Base-by-base conservation (phyloP, 306 rosid genomes). In the Fagus sylvatica region DNA sequence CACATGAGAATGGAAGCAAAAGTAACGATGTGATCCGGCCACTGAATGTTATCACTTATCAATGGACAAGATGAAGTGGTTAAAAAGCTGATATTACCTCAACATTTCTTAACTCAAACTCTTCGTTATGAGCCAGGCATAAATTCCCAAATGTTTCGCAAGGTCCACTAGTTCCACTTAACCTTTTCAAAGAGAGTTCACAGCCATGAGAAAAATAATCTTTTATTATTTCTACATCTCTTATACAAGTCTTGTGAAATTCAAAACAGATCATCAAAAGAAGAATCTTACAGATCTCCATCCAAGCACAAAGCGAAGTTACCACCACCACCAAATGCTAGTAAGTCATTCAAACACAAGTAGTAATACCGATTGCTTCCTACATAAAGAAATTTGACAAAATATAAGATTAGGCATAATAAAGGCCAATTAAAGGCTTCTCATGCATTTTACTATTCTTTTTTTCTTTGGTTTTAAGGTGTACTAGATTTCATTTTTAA, bases 311-410 rank as follows among this genome's bases (percentile, higher is more conserved):
- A 74, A 61, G 99, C 99, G 70, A 86, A 96, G 81, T 80, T 90
- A 74, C 97, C 98, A 76, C 99, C 98, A 5, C 97, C 99, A 19
- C 99, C 99, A 72, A 96, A 84, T 68, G 93, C 98, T 72, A 96
- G 93, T 49, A 90, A 74, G 77, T 96, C 97, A 69, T 46, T 84
- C 85, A 91, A 49, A 79, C 99, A 96, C 85, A 91, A 72, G 80
- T 71, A 89, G 77, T 87, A 96, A 83, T 91, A 93, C 37, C 93
- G 85, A 77, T 96, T 96, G 59, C 93, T 91, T 82, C 99, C 99
- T 96, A 72, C 53, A 54, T 60, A 72, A 9, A 53, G 48, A 80
- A 42, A 72, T 32, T 30, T 13, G 56, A 80, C 17, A 66, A n/a
- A 2, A 39, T 66, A n/a, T 37, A 28, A 66, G 30, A 37, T 66